A percentile compares a stretch with the other conserved stretches of the same genome.
Evolutionary conservation across 352 stramenopile species (phyloP).

Genomic region (Blastocystis sp.): DNA sequence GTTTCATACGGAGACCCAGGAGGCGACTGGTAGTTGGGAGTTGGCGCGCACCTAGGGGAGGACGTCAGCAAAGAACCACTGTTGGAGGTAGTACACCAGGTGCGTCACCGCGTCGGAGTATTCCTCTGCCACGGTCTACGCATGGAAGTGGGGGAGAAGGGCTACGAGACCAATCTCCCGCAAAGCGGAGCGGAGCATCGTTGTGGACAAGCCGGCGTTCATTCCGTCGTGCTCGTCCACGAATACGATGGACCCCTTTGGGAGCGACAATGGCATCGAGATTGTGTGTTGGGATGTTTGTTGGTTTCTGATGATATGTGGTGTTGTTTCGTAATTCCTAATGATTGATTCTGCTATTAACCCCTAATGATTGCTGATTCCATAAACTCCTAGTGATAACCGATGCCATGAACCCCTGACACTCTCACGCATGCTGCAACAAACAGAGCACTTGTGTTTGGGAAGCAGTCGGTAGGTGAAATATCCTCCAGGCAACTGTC

Average conservation of each 20-base stretch:
- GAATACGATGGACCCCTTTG: too few species aligned
- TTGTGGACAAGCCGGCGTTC: not conserved
- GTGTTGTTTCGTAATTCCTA: not conserved
- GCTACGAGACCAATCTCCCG: not conserved
- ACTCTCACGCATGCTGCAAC: not conserved
- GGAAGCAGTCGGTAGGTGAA: slow-evolving; percentile 29
- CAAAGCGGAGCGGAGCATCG: not conserved
- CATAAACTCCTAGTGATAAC: too few species aligned
- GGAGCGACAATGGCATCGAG: too few species aligned
- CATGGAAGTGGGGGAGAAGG: not conserved
- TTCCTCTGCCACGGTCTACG: not conserved
- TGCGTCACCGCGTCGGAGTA: not conserved
- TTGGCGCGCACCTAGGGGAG: too few species aligned
- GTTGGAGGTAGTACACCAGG: not conserved
- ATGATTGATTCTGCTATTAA: not conserved
- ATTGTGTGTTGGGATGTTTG: too few species aligned
- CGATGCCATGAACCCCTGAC: not conserved
- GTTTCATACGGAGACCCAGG: too few species aligned
- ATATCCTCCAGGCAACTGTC: slow-evolving; percentile 27
- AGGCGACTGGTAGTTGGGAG: too few species aligned
- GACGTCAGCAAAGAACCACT: not conserved
- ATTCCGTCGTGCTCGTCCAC: not conserved
- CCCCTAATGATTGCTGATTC: not conserved
- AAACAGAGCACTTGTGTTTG: slow-evolving; percentile 28
- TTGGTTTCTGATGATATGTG: not conserved